These are phyloP conservation scores for Asterochloris erici DNA, from an alignment of 139 green algal genomes.

Conservation along the genomic window DNA sequence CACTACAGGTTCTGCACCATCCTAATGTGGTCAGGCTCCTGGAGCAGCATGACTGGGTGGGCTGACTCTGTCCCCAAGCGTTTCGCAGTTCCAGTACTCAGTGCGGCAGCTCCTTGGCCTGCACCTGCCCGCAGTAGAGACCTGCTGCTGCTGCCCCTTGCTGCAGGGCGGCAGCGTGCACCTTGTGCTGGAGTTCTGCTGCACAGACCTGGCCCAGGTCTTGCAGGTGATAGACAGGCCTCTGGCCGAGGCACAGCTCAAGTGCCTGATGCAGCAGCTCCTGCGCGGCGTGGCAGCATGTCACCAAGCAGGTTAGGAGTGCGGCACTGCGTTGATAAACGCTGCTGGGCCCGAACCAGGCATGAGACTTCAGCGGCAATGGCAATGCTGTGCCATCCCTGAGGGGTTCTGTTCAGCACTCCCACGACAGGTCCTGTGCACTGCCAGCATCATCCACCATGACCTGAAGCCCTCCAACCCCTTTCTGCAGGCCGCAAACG, in stretches of 20 bases:
- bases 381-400: background rate
- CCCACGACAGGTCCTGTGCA: background rate
- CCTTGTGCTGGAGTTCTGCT: conserved; percentile 15
- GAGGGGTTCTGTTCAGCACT: background rate
- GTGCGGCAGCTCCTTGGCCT: background rate
- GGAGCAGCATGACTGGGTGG: background rate
- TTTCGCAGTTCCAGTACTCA: background rate
- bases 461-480: background rate
- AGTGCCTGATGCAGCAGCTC: conserved; percentile 71
- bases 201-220: conserved; percentile 9
- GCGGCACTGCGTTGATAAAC: background rate
- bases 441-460: conserved; percentile 1
- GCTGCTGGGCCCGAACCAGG: background rate
- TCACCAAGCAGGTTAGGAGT: conserved; percentile 12
- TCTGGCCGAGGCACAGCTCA: conserved; percentile 31
- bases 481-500: too few relatives aligned
- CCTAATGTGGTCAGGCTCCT: conserved; percentile 1
- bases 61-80: background rate
- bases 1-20: background rate
- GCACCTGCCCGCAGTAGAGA: background rate
- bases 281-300: conserved; percentile 64
- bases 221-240: background rate
- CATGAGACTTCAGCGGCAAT: background rate
- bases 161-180: background rate
- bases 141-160: background rate